phyloP scores from a whole-genome alignment of 192 early-diverging fungal species.

The Backusella australiensis region DNA sequence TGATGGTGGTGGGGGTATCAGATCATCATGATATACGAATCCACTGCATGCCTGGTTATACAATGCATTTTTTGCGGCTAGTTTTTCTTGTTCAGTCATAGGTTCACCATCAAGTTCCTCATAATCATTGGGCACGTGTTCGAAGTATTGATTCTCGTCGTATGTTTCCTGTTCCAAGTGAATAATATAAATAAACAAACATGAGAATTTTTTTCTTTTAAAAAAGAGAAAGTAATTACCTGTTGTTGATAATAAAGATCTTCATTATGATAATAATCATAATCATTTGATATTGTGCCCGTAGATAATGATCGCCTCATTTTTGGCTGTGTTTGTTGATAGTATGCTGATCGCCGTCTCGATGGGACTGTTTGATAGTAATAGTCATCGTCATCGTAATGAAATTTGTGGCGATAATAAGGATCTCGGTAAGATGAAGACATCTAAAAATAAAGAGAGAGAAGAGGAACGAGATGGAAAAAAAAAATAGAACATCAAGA shows the following conservation, averaged over 20 bases:
- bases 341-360: not conserved
- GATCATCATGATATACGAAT: not conserved
- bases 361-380: not conserved
- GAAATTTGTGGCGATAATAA: not conserved
- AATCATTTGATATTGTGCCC: not conserved
- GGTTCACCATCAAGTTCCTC: slow-evolving; percentile 1
- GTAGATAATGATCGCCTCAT: not conserved
- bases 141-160: not conserved
- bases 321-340: not conserved
- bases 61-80: not conserved
- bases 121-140: not conserved
- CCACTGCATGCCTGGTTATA: not conserved
- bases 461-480: not conserved
- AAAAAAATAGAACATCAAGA: not conserved
- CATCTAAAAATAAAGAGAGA: not conserved
- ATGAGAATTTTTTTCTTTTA: not conserved
- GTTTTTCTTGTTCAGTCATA: slow-evolving; percentile 1
- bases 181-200: not conserved
- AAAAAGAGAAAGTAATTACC: not conserved
- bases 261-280: not conserved
- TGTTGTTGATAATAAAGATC: not conserved
- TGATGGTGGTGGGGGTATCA: not conserved
- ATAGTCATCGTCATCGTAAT: not conserved
- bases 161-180: slow-evolving; percentile 1
- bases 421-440: not conserved